Evolutionary conservation across 306 rosid species (phyloP).

Genomic region (Inga laurina): DNA sequence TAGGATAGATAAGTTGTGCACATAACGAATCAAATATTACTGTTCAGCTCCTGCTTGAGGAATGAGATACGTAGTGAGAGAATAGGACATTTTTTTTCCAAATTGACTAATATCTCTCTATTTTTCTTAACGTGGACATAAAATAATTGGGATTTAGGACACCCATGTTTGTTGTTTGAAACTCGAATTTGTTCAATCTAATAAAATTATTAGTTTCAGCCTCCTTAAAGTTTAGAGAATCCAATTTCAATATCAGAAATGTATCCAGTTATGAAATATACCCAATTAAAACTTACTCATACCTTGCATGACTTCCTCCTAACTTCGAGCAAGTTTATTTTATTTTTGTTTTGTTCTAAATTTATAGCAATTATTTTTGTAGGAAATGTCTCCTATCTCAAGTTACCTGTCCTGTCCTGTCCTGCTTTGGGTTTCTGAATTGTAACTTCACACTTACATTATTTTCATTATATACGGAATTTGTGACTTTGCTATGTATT

Average conservation of each 20-base stretch:
- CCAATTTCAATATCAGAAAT: neutral
- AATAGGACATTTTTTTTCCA: neutral
- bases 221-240: neutral
- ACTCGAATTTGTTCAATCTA: neutral
- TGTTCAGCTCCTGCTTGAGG: conserved; percentile 4
- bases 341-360: too few relatives aligned
- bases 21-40: neutral
- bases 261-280: neutral
- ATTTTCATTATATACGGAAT: neutral
- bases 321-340: neutral
- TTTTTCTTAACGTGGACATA: neutral
- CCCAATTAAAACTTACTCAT: neutral
- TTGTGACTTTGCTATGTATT: neutral
- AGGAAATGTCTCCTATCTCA: neutral
- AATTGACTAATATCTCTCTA: neutral
- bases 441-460: neutral
- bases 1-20: neutral
- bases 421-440: neutral
- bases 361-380: neutral
- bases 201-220: neutral
- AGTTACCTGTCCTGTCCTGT: neutral
- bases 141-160: neutral
- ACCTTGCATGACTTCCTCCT: neutral
- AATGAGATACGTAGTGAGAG: conserved; percentile 13
- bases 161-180: neutral